These are phyloP conservation scores for Cantharellus anzutake DNA, from an alignment of 768 basidiomycete genomes.

Conservation along the genomic window DNA sequence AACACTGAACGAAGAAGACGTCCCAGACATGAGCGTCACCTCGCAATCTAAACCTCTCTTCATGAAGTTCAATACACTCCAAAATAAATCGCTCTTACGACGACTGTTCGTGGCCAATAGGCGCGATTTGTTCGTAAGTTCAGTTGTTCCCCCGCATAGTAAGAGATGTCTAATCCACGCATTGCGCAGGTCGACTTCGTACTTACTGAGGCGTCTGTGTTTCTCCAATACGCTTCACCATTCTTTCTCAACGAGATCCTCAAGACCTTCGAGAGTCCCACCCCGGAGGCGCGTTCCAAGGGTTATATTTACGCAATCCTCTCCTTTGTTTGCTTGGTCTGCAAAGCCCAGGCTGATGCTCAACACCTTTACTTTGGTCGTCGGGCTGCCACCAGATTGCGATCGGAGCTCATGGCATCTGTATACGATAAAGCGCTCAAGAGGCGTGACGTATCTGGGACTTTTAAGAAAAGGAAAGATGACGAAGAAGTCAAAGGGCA, in stretches of 20 bases:
- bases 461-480: conserved; percentile 20
- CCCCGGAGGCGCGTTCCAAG: conserved; percentile 29
- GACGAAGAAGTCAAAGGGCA: conserved; percentile 1
- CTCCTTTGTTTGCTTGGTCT: conserved; percentile 40
- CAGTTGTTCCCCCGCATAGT: neutral
- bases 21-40: conserved; percentile 53
- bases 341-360: conserved; percentile 28
- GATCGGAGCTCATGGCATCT: conserved; percentile 61
- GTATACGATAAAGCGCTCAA: conserved; percentile 81
- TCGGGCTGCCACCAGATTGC: conserved; percentile 52
- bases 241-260: conserved; percentile 59
- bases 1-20: conserved; percentile 50
- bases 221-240: conserved; percentile 57
- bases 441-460: conserved; percentile 65
- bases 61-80: conserved; percentile 22
- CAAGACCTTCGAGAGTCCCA: conserved; percentile 18
- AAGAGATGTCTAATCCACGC: neutral
- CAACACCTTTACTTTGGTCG: conserved; percentile 45
- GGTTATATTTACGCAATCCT: conserved; percentile 70
- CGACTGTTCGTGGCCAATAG: conserved; percentile 17
- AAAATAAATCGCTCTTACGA: conserved; percentile 19
- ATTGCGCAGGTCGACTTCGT: conserved; percentile 32
- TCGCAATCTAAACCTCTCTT: conserved; percentile 49
- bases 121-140: neutral
- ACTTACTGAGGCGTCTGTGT: conserved; percentile 47